Evolutionary conservation across 805 yeast species (phyloP).

Genomic region (Pichia cabralensis): DNA sequence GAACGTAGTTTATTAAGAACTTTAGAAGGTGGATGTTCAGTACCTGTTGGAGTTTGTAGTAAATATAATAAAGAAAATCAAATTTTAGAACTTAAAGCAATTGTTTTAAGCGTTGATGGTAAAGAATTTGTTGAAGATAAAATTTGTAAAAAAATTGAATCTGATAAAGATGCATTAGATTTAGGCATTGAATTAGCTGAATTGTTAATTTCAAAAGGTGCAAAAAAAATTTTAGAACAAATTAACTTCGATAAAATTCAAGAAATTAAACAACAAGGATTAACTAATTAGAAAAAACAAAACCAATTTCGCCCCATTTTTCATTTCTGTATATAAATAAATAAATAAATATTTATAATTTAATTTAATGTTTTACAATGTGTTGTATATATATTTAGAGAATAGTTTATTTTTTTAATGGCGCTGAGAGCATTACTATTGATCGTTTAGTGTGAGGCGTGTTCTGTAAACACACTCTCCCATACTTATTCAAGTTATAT

Average conservation of each 20-base stretch:
- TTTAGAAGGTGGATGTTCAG: slow-evolving; percentile 96
- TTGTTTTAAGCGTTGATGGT: slow-evolving; percentile 85
- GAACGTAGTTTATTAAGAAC: slow-evolving; percentile 82
- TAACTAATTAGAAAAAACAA: too few species aligned
- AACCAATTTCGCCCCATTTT: too few species aligned
- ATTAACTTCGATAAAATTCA: slow-evolving; percentile 64
- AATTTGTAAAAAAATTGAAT: slow-evolving; percentile 27
- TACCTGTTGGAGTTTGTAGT: slow-evolving; percentile 89
- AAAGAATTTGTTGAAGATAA: slow-evolving; percentile 51
- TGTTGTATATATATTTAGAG: too few species aligned
- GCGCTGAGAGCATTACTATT: too few species aligned
- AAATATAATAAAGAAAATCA: slow-evolving; percentile 30
- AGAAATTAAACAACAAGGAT: slow-evolving; percentile 29
- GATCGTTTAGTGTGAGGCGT: too few species aligned
- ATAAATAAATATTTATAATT: too few species aligned
- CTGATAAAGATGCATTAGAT: slow-evolving; percentile 49
- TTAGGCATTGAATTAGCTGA: slow-evolving; percentile 67
- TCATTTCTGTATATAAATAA: too few species aligned
- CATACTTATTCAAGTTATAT: too few species aligned
- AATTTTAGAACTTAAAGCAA: slow-evolving; percentile 47
- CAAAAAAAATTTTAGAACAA: slow-evolving; percentile 68
- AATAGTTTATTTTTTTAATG: too few species aligned
- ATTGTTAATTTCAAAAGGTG: slow-evolving; percentile 63
- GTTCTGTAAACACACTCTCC: too few species aligned
- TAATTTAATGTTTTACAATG: too few species aligned